Evolutionary conservation across 1,139 yeast genomes (phyloP).

Genomic region (Casaregolazyma suthepensis): DNA sequence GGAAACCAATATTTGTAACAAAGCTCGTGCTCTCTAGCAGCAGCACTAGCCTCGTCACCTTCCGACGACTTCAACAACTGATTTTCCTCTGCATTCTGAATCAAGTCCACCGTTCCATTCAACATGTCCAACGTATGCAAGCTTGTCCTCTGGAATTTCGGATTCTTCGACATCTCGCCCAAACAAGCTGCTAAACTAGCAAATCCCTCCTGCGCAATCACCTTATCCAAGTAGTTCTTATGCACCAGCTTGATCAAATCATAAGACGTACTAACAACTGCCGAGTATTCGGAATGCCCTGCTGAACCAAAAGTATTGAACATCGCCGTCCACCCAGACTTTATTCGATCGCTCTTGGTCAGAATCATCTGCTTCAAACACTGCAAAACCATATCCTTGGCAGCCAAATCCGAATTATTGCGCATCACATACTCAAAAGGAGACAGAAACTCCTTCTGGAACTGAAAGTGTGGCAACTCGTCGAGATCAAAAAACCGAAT

Average conservation of each 20-base stretch:
- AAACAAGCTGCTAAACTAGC: constrained; percentile 69
- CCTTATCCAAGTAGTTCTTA: constrained; percentile 54
- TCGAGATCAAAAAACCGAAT: constrained; percentile 90
- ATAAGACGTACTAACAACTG: constrained; percentile 57
- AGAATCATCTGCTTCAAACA: constrained; percentile 82
- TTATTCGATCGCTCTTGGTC: constrained; percentile 66
- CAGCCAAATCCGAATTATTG: constrained; percentile 62
- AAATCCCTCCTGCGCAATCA: constrained; percentile 70
- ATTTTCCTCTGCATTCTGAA: constrained; percentile 5
- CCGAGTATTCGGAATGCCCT: constrained; percentile 34
- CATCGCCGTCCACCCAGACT: constrained; percentile 93
- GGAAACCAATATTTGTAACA: constrained; percentile 59
- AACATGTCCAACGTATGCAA: constrained; percentile 77
- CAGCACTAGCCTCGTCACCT: constrained; percentile 15
- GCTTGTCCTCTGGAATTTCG: constrained; percentile 71
- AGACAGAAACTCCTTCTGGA: constrained; percentile 86
- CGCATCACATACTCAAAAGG: constrained; percentile 81
- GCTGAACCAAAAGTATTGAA: constrained; percentile 69
- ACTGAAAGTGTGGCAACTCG: constrained; percentile 90
- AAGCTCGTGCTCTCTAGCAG: constrained; percentile 14
- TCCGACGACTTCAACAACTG: constrained; percentile 9
- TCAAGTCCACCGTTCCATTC: constrained; percentile 53
- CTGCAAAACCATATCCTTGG: constrained; percentile 85
- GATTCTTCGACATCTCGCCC: constrained; percentile 78
- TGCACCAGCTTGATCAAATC: constrained; percentile 59